Base-by-base conservation (phyloP, 345 rosid species). In the Pelargonium nanum region DNA sequence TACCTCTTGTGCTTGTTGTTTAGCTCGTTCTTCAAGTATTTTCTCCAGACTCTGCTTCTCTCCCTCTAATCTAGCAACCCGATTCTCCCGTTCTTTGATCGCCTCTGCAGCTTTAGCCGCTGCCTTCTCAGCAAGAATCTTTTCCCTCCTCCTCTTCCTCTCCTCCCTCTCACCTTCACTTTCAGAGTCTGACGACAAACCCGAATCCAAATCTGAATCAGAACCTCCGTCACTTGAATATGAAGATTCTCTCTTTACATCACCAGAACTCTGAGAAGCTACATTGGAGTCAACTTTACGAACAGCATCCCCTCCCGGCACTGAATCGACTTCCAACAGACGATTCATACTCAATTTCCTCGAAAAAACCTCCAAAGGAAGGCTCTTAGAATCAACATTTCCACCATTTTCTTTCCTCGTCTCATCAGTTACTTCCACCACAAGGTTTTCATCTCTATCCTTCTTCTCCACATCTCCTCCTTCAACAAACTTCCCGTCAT, bases 1-100 rank as follows among this genome's bases (percentile, higher is more conserved):
- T 78, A 92, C 98, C 98, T 92, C 98, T 77, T 78, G 81, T 52
- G 77, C 98, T 72, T 87, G 96, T 64, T 92, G 98, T 75, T 81
- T 92, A 59, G 96, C 95, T 70, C 83, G 85, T 72, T 87, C 95
- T 64, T 89, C 98, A 19, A 87, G 82, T 75, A 89, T 85, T 71
- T 89, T 92, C 87, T 89, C 98, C 75, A 92, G 71, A 73, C 91
- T 87, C 75, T 82, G 86, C 74, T 92, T 92, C 77, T 92, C 96
- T 17, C 98, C 98, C 73, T 92, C 96, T 65, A 89, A 78, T 75
- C 84, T 83, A 26, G 98, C 98, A 64, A 89, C 87, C 76, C 69
- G 63, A 72, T 92, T 82, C 74, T 92, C 98, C 56, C 80, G 81
- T 73, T 89, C 95, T 80, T 80, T 87, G 66, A 89, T 84, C 51